Base-by-base conservation (phyloP, 129 eudicot species). In the Cynara cardunculus region DNA sequence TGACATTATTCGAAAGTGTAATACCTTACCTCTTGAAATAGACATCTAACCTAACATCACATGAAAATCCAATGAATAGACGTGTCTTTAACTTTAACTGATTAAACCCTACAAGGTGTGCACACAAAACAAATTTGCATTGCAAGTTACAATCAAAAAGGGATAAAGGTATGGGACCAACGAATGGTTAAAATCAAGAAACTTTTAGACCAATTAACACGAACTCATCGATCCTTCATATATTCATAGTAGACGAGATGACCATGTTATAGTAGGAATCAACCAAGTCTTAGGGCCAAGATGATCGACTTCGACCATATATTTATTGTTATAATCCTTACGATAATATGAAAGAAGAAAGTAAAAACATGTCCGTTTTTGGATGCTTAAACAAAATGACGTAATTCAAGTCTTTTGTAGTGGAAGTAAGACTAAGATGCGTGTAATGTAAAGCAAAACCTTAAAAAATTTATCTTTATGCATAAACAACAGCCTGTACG, bases 21-120 rank as follows among this genome's bases (percentile, higher is more conserved):
- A 16, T 77, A 64, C 11, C 73, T 64, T 21, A 30, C 8, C 3
- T 44, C 56, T 69, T 26, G 49, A 69, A 44, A 41, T 5, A 69
- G 56, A 46, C 8, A 69, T 44, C 27, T 19, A 9, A 49, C 56
- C 76, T 44, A 46, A 69, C 69, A 69, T 78, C 72, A 25, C 39
- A 26, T 78, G 44, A 67, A 78, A 16, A 78, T 77, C 37, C 46
- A 44, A 27, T 11, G 5, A 76, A 62, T 18, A 69, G 34, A 69
- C 10, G 68, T 78, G 82, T 2, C 65, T 69, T 19, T 22, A 37
- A 19, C 71, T 28, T 35, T 30, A 18, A 13, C 7, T 18, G 8
- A 16, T 76, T 30, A 61, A 22, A 76, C 21, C 37, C 53, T 21
- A 59, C 4, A 53, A n/a, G 32, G 31, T 56, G 65, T 56, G 2